These are phyloP conservation scores for Porcisia hertigi DNA, from an alignment of 208 protist species.

Conservation along the genomic window DNA sequence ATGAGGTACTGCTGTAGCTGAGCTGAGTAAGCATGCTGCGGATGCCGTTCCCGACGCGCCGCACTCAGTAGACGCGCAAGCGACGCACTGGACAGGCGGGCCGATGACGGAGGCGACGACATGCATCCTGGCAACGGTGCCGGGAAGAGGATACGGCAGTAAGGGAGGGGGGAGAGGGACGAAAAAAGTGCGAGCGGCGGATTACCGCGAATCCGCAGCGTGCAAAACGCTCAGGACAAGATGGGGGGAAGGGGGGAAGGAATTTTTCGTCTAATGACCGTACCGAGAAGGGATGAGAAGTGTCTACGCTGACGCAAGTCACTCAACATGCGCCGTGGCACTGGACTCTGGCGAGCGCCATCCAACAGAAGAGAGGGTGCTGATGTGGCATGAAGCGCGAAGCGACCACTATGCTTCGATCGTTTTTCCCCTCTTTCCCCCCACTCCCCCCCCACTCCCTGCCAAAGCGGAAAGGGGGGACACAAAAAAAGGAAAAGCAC, in stretches of 20 bases:
- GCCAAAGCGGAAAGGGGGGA: background rate
- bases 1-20: constrained; percentile 18
- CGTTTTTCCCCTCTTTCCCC: too few species aligned
- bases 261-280: background rate
- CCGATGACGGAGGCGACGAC: constrained; percentile 8
- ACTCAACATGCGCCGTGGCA: too few species aligned
- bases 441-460: background rate
- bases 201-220: background rate
- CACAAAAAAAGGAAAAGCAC: background rate
- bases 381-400: too few species aligned
- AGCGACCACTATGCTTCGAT: too few species aligned
- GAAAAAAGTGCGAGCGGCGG: background rate
- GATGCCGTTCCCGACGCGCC: constrained; percentile 3
- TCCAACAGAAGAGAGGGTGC: too few species aligned
- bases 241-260: background rate
- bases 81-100: constrained; percentile 12
- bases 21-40: background rate
- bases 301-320: too few species aligned
- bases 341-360: too few species aligned
- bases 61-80: constrained; percentile 16
- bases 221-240: background rate
- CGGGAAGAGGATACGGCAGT: background rate
- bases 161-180: background rate
- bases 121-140: constrained; percentile 10
- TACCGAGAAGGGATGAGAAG: too few species aligned